These are phyloP conservation scores for Ustilago vetiveriae DNA, from an alignment of 1,284 basidiomycete species.

Conservation along the genomic window DNA sequence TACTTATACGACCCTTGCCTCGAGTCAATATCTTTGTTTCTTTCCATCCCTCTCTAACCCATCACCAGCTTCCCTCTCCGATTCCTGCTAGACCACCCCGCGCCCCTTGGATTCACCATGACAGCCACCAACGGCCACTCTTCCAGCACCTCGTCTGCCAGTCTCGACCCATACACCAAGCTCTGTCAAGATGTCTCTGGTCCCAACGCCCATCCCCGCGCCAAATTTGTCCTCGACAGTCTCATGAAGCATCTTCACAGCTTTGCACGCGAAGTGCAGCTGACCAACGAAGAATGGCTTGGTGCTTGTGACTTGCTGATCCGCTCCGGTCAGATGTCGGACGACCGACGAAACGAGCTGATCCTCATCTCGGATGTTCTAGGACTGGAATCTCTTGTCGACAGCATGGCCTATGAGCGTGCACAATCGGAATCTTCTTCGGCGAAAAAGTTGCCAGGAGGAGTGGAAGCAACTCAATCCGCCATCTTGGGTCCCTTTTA, in stretches of 20 bases:
- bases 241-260: conserved; percentile 66
- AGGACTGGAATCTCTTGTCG: conserved; percentile 68
- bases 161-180: conserved; percentile 39
- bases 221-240: conserved; percentile 66
- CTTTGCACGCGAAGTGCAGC: conserved; percentile 66
- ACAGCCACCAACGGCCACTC: conserved; percentile 28
- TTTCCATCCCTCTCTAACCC: not conserved
- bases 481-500: conserved; percentile 68
- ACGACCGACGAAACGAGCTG: conserved; percentile 68
- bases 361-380: conserved; percentile 68
- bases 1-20: conserved; percentile 2
- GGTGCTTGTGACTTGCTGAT: conserved; percentile 67
- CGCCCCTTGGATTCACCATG: conserved; percentile 11
- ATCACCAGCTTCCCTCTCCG: too few relatives aligned
- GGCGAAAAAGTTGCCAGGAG: conserved; percentile 27
- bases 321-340: conserved; percentile 66
- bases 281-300: conserved; percentile 68
- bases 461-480: conserved; percentile 25
- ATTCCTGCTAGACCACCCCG: too few relatives aligned
- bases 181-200: conserved; percentile 38
- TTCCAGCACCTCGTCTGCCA: conserved; percentile 7
- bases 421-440: conserved; percentile 18
- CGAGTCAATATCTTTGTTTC: not conserved
- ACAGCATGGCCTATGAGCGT: conserved; percentile 45
- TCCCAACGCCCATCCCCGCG: conserved; percentile 63